Evolutionary conservation across 176 grass and related monocot species (phyloP).

Genomic region (Carex kokanica): DNA sequence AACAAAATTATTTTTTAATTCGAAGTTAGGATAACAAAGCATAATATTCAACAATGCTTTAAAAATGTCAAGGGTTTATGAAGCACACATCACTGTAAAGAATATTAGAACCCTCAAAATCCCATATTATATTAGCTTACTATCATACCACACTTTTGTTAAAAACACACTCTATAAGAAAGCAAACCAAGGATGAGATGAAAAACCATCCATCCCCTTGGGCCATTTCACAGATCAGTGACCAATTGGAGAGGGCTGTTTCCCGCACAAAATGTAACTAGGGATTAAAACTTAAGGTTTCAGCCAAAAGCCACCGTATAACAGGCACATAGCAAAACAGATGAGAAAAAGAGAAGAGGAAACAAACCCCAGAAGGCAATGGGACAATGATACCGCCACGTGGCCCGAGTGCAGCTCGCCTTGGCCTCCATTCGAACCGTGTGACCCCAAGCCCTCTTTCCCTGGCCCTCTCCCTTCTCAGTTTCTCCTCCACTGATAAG

Average conservation of each 20-base stretch:
- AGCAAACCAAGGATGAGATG: too few relatives aligned
- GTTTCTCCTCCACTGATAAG: conserved; percentile 75
- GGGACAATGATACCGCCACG: conserved; percentile 74
- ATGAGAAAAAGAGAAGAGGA: neutral
- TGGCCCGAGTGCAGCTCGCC: conserved; percentile 23
- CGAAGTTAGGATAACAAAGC: neutral
- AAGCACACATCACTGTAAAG: neutral
- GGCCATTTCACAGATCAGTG: neutral
- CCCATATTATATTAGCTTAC: neutral
- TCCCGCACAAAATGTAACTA: neutral
- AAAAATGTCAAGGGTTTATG: neutral
- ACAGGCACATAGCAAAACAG: neutral
- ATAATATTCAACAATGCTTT: neutral
- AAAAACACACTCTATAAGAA: neutral
- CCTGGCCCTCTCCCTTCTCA: conserved; percentile 76
- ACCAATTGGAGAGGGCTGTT: neutral
- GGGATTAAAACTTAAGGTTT: neutral
- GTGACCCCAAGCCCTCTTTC: conserved; percentile 94
- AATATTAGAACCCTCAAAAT: neutral
- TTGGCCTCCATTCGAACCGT: conserved; percentile 72
- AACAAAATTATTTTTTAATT: neutral
- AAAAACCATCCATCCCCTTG: too few relatives aligned
- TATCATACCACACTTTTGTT: neutral
- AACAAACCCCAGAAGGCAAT: conserved; percentile 78
- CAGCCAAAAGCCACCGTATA: neutral